phyloP scores from a whole-genome alignment of 768 basidiomycete species.

The Multifurca ochricompacta region DNA sequence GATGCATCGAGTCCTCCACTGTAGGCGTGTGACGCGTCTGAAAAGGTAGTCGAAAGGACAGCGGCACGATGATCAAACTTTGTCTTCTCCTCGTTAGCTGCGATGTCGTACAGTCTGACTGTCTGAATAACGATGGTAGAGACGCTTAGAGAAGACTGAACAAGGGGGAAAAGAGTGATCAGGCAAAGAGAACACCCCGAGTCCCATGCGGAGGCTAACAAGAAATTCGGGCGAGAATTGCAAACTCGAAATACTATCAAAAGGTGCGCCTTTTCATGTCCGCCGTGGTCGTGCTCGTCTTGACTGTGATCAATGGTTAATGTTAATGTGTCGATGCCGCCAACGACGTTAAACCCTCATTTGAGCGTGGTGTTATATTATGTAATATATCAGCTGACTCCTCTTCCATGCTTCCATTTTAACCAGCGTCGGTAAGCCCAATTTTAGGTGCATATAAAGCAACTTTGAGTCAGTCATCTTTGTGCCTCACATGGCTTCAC shows the following conservation, averaged over 20 bases:
- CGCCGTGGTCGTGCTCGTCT: no score
- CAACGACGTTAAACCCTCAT: no score
- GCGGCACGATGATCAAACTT: conserved; percentile 88
- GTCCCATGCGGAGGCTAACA: conserved; percentile 91
- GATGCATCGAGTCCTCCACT: conserved; percentile 85
- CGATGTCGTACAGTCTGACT: conserved; percentile 48
- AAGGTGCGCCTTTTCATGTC: conserved; percentile 64
- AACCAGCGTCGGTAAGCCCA: no score
- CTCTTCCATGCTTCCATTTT: no score
- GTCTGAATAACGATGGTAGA: conserved; percentile 42
- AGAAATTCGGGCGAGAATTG: conserved; percentile 71
- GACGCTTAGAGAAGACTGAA: conserved; percentile 16
- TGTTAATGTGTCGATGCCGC: no score
- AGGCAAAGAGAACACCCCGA: conserved; percentile 37
- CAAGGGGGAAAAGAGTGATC: conserved; percentile 28
- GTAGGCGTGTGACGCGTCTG: conserved; percentile 57
- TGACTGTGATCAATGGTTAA: no score
- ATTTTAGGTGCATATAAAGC: no score
- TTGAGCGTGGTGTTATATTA: no score
- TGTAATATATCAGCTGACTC: no score
- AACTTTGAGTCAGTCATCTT: no score
- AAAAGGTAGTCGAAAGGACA: conserved; percentile 76
- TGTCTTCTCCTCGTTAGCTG: conserved; percentile 55
- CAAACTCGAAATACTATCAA: conserved; percentile 78
- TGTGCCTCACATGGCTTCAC: no score